phyloP scores from a whole-genome alignment of 2,329 filamentous ascomycete genomes.

The Beauveria australis region DNA sequence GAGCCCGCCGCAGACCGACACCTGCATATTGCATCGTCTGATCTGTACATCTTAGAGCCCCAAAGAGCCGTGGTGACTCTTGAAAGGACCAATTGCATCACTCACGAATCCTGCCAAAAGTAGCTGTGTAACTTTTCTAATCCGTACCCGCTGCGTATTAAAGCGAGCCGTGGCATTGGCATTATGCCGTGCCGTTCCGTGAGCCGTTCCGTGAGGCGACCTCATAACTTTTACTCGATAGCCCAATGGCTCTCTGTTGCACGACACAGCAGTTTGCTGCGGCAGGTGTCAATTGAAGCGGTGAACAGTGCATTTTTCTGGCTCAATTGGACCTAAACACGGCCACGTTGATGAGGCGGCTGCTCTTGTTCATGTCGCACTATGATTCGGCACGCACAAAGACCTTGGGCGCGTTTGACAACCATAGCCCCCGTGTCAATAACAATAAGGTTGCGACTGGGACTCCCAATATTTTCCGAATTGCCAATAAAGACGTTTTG shows the following conservation, averaged over 20 bases:
- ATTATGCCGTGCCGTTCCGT: not conserved
- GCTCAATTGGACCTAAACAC: too few relatives aligned
- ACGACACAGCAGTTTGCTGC: not conserved
- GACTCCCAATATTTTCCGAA: too few relatives aligned
- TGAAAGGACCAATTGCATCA: not conserved
- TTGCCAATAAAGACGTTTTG: too few relatives aligned
- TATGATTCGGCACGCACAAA: too few relatives aligned
- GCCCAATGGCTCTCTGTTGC: not conserved
- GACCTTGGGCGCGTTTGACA: too few relatives aligned
- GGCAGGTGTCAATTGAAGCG: not conserved
- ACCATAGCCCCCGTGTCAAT: too few relatives aligned
- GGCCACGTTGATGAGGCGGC: too few relatives aligned
- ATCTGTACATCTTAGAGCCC: not conserved
- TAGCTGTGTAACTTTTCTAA: not conserved
- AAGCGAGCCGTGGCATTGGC: not conserved
- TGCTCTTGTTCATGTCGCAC: too few relatives aligned
- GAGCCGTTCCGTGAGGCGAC: not conserved
- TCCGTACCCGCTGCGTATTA: not conserved
- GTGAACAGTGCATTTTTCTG: not conserved
- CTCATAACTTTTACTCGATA: not conserved
- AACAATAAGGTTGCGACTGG: too few relatives aligned
- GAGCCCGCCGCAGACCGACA: not conserved
- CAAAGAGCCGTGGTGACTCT: not conserved
- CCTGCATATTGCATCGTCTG: not conserved
- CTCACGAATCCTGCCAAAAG: not conserved